Evolutionary conservation across 2,329 filamentous ascomycete genomes (phyloP).

Genomic region (Akanthomyces lecanii): DNA sequence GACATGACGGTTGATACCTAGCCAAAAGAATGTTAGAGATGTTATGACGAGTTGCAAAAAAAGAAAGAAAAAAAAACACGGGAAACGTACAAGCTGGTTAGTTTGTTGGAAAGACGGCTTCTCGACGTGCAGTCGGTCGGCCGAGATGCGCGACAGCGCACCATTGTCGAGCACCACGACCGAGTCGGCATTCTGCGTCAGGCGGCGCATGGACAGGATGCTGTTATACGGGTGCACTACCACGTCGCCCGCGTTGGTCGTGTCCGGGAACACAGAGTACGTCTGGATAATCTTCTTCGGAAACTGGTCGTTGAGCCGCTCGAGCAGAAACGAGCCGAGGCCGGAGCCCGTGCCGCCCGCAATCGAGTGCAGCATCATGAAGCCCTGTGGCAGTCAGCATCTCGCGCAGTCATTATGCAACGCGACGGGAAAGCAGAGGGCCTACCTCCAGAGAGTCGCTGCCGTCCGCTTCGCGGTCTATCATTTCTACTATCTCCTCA

Average conservation of each 20-base stretch:
- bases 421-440: neutral
- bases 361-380: conserved; percentile 98
- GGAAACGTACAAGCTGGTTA: conserved; percentile 71
- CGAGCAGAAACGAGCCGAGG: conserved; percentile 90
- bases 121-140: conserved; percentile 89
- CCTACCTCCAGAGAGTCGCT: conserved; percentile 88
- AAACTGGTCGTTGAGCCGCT: conserved; percentile 93
- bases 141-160: conserved; percentile 86
- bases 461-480: conserved; percentile 95
- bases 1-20: conserved; percentile 96
- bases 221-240: conserved; percentile 99
- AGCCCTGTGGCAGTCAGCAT: conserved; percentile 55
- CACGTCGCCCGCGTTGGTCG: conserved; percentile 78
- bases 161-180: conserved; percentile 97
- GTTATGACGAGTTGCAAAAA: neutral
- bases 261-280: conserved; percentile 97
- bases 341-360: conserved; percentile 95
- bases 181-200: conserved; percentile 95
- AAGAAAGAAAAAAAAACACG: neutral
- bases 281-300: conserved; percentile 99
- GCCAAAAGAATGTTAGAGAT: neutral
- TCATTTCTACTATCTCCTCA: conserved; percentile 99
- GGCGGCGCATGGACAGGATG: conserved; percentile 79
- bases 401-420: neutral
- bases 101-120: conserved; percentile 96